Evolutionary conservation across 192 early-diverging fungal species (phyloP).

Genomic region (Dispira parvispora): DNA sequence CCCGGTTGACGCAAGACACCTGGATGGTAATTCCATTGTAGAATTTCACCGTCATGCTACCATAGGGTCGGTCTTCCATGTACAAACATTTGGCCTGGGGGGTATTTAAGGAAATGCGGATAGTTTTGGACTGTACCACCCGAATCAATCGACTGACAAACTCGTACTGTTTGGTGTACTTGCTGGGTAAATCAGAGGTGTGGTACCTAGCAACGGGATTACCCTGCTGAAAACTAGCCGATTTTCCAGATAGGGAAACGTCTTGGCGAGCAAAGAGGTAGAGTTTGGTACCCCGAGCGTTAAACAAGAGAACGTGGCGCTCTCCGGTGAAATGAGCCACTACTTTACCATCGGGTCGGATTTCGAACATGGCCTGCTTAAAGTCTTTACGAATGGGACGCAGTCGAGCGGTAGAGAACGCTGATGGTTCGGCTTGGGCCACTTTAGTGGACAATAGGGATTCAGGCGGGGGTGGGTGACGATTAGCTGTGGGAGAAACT

Average conservation of each 20-base stretch:
- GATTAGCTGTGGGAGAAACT: too few species aligned
- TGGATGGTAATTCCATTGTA: constrained; percentile 42
- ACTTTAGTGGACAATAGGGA: too few species aligned
- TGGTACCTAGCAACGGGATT: constrained; percentile 15
- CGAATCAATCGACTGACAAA: constrained; percentile 33
- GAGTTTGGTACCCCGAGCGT: background rate
- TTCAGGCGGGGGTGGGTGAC: too few species aligned
- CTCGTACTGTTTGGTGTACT: constrained; percentile 23
- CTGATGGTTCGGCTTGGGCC: too few species aligned
- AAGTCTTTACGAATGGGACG: background rate
- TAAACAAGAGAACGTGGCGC: background rate
- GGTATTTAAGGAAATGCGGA: constrained; percentile 46
- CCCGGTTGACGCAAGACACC: constrained; percentile 15
- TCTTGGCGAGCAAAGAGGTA: constrained; percentile 2
- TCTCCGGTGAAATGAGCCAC: constrained; percentile 6
- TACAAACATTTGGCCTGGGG: constrained; percentile 50
- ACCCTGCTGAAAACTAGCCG: constrained; percentile 11
- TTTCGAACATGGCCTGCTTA: constrained; percentile 6
- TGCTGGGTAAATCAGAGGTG: constrained; percentile 13
- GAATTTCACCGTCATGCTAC: constrained; percentile 43
- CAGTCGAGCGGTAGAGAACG: too few species aligned
- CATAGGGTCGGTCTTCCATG: constrained; percentile 46
- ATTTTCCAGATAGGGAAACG: background rate
- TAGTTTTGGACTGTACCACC: constrained; percentile 38
- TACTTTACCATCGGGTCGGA: background rate